Conservation (phyloP, 306 rosid species). For the Hylodesmum podocarpum region DNA sequence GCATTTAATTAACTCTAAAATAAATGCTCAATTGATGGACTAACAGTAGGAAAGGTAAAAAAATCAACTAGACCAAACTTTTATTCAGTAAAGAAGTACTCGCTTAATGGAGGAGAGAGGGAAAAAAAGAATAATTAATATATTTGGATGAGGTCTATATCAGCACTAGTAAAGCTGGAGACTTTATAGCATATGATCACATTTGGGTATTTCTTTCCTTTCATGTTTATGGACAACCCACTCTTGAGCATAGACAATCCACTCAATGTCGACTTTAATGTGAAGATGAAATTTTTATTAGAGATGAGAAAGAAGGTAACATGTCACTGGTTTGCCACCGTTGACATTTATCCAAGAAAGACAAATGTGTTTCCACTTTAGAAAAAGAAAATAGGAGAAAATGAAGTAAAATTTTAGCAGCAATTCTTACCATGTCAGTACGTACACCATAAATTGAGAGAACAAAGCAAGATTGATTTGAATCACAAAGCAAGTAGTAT, state of each 20-base stretch:
- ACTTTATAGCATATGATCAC: not conserved
- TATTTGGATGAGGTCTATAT: not conserved
- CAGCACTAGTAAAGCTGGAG: not conserved
- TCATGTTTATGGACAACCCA: not conserved
- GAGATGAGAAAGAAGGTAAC: constrained; percentile 21
- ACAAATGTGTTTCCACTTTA: not conserved
- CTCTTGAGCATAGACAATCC: not conserved
- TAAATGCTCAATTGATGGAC: constrained; percentile 27
- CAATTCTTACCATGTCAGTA: constrained; percentile 64
- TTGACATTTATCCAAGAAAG: not conserved
- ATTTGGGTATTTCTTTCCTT: constrained; percentile 8
- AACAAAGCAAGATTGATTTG: constrained; percentile 70
- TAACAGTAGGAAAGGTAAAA: not conserved
- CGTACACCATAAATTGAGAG: constrained; percentile 78
- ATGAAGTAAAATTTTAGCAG: constrained; percentile 14
- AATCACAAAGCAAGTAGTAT: constrained; percentile 79
- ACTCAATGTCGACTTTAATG: not conserved
- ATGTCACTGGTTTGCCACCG: constrained; percentile 4
- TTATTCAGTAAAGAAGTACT: not conserved
- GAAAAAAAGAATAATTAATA: not conserved
- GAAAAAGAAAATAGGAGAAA: not conserved
- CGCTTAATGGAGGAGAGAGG: not conserved
- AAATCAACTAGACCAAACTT: constrained; percentile 18
- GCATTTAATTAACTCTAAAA: constrained; percentile 23
- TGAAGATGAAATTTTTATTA: not conserved